A percentile compares a stretch with the other conserved stretches of the same genome.
Conservation (phyloP, 768 basidiomycete genomes). For the Phlebiopsis gigantea region DNA sequence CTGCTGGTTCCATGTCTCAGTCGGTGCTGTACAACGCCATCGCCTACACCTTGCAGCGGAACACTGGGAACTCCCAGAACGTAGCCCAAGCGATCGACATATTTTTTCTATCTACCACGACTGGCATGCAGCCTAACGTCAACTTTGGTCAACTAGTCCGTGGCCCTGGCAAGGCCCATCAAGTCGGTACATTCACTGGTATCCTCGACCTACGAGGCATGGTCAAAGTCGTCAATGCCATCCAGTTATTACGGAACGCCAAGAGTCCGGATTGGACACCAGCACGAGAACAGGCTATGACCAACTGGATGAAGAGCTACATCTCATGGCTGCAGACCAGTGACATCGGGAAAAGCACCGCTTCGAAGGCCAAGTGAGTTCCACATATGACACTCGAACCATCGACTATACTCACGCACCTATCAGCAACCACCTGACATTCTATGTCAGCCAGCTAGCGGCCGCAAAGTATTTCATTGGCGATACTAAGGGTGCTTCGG, state of each 20-base stretch:
- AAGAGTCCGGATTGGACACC: slow-evolving; percentile 38
- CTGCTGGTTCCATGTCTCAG: slow-evolving; percentile 32
- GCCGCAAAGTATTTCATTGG: slow-evolving; percentile 37
- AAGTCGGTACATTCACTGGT: slow-evolving; percentile 46
- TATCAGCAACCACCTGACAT: slow-evolving; percentile 49
- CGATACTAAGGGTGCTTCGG: slow-evolving; percentile 35
- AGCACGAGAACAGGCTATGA: slow-evolving; percentile 34
- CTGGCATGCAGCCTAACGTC: slow-evolving; percentile 49
- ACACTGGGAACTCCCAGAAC: slow-evolving; percentile 31
- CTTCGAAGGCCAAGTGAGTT: slow-evolving; percentile 44
- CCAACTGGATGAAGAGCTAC: slow-evolving; percentile 39
- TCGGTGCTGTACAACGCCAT: slow-evolving; percentile 41
- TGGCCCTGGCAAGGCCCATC: slow-evolving; percentile 39
- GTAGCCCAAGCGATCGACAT: slow-evolving; percentile 34
- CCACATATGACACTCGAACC: neutral
- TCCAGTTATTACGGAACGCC: slow-evolving; percentile 35
- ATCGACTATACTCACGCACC: neutral
- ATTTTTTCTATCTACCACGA: slow-evolving; percentile 41
- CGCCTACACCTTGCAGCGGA: slow-evolving; percentile 32
- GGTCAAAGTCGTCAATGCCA: slow-evolving; percentile 43
- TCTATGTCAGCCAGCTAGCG: slow-evolving; percentile 41
- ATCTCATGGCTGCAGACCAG: slow-evolving; percentile 40
- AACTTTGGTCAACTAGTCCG: slow-evolving; percentile 51
- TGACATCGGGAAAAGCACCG: slow-evolving; percentile 35
- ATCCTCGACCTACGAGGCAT: slow-evolving; percentile 47